Evolutionary conservation across 2,329 filamentous ascomycete genomes (phyloP), one percentile per base, ranked within the genome.

Genomic region (Alternaria atra): DNA sequence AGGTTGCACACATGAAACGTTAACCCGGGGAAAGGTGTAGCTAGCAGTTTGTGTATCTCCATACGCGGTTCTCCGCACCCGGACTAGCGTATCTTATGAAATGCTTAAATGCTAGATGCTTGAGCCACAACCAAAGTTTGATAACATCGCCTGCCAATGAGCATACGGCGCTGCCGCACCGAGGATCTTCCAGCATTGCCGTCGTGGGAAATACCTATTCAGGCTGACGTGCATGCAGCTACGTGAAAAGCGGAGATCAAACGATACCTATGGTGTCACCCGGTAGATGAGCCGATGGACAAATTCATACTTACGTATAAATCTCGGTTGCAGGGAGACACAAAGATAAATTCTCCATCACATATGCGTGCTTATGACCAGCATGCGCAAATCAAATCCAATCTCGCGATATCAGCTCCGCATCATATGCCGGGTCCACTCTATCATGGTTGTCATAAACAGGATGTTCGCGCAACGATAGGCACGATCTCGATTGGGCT

Each of bases 301-400:
- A 35, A 50, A 30, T 47, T 40, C 37, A 29, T 25, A 20, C 20
- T 20, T 2, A 20, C 20, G 20, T 20, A 47, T 17, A 7, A 37
- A n/a, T 50, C 32, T 42, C 55, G 30, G 54, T 39, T 58, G 55
- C 50, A 47, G 23, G 30, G 46, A 34, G 13, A 35, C 23, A 30
- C 13, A 35, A 37, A 25, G 32, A 50, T 9, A 3, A 25, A 42
- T 27, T 23, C 20, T 35, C 20, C 25, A 50, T 27, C 46, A 15
- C 13, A 44, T 44, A 39, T 37, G 25, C 30, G 39, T 58, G 55
- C 50, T 25, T 55, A 12, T 50, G 23, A 13, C 46, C 46, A 25
- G n/a, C 29, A 54, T 55, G 55, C 34, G 40, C 42, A 35, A 54
- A 47, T 47, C 50, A 54, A 48, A 47, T 48, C 42, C 34, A 34